These are phyloP conservation scores for Fusarium longipes DNA, from an alignment of 2,329 filamentous ascomycete species.

Conservation along the genomic window DNA sequence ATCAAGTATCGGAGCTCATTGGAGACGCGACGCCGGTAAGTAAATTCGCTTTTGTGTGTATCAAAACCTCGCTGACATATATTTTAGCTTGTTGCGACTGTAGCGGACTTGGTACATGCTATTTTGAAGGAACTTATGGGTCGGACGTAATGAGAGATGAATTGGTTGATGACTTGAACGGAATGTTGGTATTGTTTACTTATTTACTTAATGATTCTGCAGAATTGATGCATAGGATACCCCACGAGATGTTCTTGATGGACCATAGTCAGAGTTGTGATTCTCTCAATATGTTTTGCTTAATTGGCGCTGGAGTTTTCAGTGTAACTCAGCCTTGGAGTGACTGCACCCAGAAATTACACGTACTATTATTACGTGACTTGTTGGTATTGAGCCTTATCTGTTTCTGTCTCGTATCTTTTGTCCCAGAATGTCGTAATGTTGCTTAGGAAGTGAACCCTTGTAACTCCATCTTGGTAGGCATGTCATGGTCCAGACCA, in stretches of 20 bases:
- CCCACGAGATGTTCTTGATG: neutral
- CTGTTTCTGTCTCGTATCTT: neutral
- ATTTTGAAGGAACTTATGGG: constrained; percentile 48
- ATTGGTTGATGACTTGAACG: neutral
- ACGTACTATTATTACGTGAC: neutral
- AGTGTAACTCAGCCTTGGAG: neutral
- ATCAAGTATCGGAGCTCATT: constrained; percentile 57
- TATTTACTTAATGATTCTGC: neutral
- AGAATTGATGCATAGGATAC: neutral
- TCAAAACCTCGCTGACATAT: neutral
- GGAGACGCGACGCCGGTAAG: constrained; percentile 43
- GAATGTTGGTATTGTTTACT: neutral
- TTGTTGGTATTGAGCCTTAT: neutral
- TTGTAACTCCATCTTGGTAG: neutral
- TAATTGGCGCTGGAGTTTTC: neutral
- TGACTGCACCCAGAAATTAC: neutral
- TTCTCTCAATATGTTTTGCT: neutral
- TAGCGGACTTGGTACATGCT: constrained; percentile 50
- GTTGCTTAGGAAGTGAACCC: neutral
- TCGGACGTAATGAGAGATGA: constrained; percentile 20
- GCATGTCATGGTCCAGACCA: neutral
- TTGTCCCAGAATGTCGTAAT: neutral
- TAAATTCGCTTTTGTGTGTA: neutral
- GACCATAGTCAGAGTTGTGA: neutral
- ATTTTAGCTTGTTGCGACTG: constrained; percentile 49